phyloP scores from a whole-genome alignment of 2,329 filamentous ascomycete genomes.

The Penicillium sp. region DNA sequence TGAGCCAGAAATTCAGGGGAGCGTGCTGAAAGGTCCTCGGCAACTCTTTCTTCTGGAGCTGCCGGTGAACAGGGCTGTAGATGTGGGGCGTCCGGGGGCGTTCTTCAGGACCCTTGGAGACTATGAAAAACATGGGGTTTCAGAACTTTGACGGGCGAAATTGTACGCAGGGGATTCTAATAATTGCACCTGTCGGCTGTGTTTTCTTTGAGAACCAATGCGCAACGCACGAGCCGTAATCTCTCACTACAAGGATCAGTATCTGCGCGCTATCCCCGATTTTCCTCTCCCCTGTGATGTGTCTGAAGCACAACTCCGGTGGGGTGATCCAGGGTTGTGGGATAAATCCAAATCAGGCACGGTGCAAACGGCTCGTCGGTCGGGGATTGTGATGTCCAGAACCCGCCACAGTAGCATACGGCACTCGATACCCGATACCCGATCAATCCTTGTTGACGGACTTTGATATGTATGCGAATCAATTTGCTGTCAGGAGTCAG shows the following conservation, averaged over 20 bases:
- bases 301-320: background rate
- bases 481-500: background rate
- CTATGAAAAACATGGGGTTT: too few species aligned
- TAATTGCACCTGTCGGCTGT: background rate
- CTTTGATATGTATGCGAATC: background rate
- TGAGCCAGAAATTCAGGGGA: background rate
- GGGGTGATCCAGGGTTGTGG: constrained; percentile 1
- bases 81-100: background rate
- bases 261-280: background rate
- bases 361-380: background rate
- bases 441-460: background rate
- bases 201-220: background rate
- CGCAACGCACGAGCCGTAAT: background rate
- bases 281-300: background rate
- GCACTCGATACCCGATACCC: background rate
- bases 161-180: background rate
- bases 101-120: background rate
- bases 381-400: background rate
- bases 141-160: background rate
- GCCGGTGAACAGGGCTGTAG: background rate
- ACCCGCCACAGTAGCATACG: background rate
- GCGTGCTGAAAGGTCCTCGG: background rate
- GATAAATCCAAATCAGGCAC: constrained; percentile 10
- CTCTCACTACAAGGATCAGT: background rate
- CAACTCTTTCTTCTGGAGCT: background rate